Base-by-base conservation (phyloP, 352 stramenopile species). In the Phytopythium mirpurense region DNA sequence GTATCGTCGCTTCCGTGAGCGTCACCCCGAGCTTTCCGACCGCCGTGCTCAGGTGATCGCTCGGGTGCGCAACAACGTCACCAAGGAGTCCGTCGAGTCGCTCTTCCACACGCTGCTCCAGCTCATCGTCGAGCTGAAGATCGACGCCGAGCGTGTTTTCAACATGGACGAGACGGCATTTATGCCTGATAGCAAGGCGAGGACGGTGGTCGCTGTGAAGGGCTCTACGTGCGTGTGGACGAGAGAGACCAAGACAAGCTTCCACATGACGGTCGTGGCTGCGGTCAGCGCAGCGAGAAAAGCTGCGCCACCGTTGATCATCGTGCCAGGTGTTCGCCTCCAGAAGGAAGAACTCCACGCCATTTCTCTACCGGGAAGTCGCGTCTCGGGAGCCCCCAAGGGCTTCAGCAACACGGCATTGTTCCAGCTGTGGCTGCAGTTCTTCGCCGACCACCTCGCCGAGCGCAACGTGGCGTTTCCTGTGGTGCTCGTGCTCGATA, bases 81-180 rank as follows among this genome's bases (percentile, higher is more conserved):
- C 47, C 7, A 16, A 34, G 16, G 42, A 40, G 16, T 24, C 21
- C 3, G 35, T 59, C 2, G 0, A 50, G 5, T 19, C 6, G 7
- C 54, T 59, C 3, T 63, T 62, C 37, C 3, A 53, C 19, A 55
- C 40, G 15, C 40, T 67, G 0, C 8, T 36, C 0, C 59, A 62
- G 54, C 23, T 38, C 3, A 23, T 43, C 24, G 16, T 59, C 16
- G 45, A 59, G 54, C 26, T 34, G n/a, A 32, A 21, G n/a, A 16
- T 67, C 10, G 27, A 29, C 9, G 8, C 41, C 0, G 24, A 15
- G 0, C 50, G 54, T 16, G 15, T 57, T 7, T 67, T 62, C 21
- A 62, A 67, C 36, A 66, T 60, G 51, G 46, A 64, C 16, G 49
- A 57, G 15, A 54, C 50, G 3, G 12, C 43, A 5, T 63, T 63